Conservation (phyloP, 208 protist species). For the Hexamita inflata region DNA sequence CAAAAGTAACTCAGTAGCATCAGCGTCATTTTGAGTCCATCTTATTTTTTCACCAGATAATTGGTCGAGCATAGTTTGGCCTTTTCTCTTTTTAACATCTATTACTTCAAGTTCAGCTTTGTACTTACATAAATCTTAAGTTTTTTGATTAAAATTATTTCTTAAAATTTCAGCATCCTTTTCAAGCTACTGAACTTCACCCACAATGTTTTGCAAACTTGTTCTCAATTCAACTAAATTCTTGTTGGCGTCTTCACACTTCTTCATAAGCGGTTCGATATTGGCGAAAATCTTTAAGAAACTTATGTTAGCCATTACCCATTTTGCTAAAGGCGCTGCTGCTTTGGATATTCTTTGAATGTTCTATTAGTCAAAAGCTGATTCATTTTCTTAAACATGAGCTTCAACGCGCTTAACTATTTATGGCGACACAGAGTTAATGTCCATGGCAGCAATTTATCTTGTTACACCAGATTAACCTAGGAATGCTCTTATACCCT, state of each 20-base stretch:
- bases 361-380: background rate
- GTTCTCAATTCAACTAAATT: background rate
- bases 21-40: background rate
- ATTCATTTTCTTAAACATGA: background rate
- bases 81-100: background rate
- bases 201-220: background rate
- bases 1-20: background rate
- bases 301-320: background rate
- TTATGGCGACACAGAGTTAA: background rate
- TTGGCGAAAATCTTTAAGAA: background rate
- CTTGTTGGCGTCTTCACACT: background rate
- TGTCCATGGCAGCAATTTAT: background rate
- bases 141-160: conserved; percentile 17
- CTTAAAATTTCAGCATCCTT: background rate
- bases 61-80: background rate
- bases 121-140: conserved; percentile 2
- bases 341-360: background rate
- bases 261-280: conserved; percentile 22
- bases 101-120: background rate
- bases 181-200: background rate
- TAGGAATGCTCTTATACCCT: conserved; percentile 13
- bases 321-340: conserved; percentile 15
- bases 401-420: background rate
- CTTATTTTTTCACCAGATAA: background rate
- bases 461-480: background rate